Evolutionary conservation across 108 stramenopile species (phyloP), one percentile per base, ranked within the genome.

Genomic region (Poteriospumella lacustris): DNA sequence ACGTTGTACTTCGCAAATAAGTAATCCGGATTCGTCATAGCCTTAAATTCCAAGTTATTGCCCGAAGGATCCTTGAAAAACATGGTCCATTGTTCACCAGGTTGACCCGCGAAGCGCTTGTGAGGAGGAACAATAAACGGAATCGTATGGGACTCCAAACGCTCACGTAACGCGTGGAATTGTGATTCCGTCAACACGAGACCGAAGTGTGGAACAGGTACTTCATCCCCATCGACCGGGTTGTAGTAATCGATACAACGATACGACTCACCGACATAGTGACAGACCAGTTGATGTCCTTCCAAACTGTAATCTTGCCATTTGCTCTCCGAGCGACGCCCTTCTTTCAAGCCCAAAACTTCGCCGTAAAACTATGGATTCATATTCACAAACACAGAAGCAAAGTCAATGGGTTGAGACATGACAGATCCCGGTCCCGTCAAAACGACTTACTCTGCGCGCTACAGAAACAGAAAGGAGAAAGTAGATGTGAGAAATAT

Each of bases 21-120:
- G 78, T 97, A 96, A 52, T 92, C 92, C 33, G 89, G 88, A 39
- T 90, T 87, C 2, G 94, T 92, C 96, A 98, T 97, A 43, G 94
- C 94, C 78, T 98, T 98, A 83, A 98, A 97, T 84, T 98, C 97
- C 2, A 99, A 86, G 75, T 95, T 96, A 80, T 99, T 99, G 29
- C 94, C 95, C 29, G 85, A 86, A 0, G 93, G 94, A 78, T 95
- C 93, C 80, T 95, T 95, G 84, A 96, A 96, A 81, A 96, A 96
- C 94, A 73, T 73, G 9, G 70, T 73, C 70, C 87, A 93, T 69
- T 98, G 97, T 58, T 98, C 97, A 2, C 97, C 97, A 44, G 95
- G 92, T 68, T 83, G 76, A 36, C 91, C 60, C 9, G 31, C 59
- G 78, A 98, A 98, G 15, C 97, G 83, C 47, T 94, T 79, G 82